phyloP scores from a whole-genome alignment of 176 grass and related monocot species.

The Coix lacrymajobi region DNA sequence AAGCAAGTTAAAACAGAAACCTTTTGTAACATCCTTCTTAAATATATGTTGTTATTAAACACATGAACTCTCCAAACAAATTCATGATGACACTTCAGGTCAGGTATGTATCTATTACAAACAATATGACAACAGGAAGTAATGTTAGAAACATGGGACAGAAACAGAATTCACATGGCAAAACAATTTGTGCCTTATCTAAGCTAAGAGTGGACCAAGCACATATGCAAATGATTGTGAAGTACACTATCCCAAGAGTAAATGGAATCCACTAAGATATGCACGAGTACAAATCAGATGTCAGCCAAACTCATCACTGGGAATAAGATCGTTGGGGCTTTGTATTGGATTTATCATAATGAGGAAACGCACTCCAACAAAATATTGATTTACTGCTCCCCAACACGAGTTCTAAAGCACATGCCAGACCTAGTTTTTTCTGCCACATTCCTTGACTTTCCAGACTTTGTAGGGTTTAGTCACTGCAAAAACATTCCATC shows the following conservation, averaged over 20 bases:
- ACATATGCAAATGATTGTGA: background rate
- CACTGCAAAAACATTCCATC: too few relatives aligned
- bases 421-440: too few relatives aligned
- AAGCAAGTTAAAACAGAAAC: constrained; percentile 30
- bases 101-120: background rate
- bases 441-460: too few relatives aligned
- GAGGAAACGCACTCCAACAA: too few relatives aligned
- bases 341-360: too few relatives aligned
- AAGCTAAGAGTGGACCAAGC: background rate
- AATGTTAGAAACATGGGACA: too few relatives aligned
- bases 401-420: too few relatives aligned
- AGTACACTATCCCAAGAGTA: background rate
- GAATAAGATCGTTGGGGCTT: background rate
- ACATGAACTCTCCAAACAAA: constrained; percentile 12
- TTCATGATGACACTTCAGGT: background rate
- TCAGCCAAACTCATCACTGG: background rate
- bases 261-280: background rate
- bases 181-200: background rate
- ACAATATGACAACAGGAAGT: background rate
- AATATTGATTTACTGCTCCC: too few relatives aligned
- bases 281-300: background rate
- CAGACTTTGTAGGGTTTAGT: too few relatives aligned
- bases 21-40: background rate
- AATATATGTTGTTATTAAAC: constrained; percentile 3
- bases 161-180: too few relatives aligned